A percentile compares a stretch with the other conserved stretches of the same genome.
Evolutionary conservation across 805 yeast species (phyloP).

Genomic region (Dipodascopsis tothii): DNA sequence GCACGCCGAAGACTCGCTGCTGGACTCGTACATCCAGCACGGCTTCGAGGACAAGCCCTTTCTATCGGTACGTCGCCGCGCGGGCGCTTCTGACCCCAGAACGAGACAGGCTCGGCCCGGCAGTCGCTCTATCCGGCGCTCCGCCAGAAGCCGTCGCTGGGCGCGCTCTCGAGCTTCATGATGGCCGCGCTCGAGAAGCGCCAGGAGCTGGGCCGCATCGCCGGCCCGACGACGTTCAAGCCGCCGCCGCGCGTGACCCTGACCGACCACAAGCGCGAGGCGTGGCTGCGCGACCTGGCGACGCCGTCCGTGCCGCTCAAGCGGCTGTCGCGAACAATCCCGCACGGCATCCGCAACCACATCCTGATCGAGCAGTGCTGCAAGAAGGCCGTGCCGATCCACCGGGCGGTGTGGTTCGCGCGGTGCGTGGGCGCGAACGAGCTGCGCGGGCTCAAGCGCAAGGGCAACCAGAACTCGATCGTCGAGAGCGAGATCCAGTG

Average conservation of each 20-base stretch:
- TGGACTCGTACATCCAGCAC: slow-evolving; percentile 53
- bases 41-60: slow-evolving; percentile 51
- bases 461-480: slow-evolving; percentile 30
- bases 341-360: slow-evolving; percentile 80
- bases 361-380: slow-evolving; percentile 67
- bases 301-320: slow-evolving; percentile 57
- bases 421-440: slow-evolving; percentile 82
- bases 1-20: slow-evolving; percentile 45
- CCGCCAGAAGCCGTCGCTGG: slow-evolving; percentile 37
- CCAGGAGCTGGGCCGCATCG: slow-evolving; percentile 39
- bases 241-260: slow-evolving; percentile 87
- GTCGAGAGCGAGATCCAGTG: slow-evolving; percentile 47
- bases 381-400: slow-evolving; percentile 57
- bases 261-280: slow-evolving; percentile 76
- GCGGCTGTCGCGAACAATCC: slow-evolving; percentile 67
- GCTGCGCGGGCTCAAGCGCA: slow-evolving; percentile 49
- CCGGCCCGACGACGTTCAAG: slow-evolving; percentile 50
- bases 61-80: slow-evolving; percentile 18
- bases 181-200: slow-evolving; percentile 44
- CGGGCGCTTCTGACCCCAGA: slow-evolving; percentile 23
- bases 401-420: slow-evolving; percentile 87
- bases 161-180: slow-evolving; percentile 44
- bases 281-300: slow-evolving; percentile 79
- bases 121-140: slow-evolving; percentile 42
- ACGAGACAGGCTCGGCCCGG: slow-evolving; percentile 66